A percentile compares a stretch with the other conserved stretches of the same genome.
These are phyloP conservation scores for Lithohypha guttulata DNA, from an alignment of 2,329 filamentous ascomycete species.

Conservation along the genomic window DNA sequence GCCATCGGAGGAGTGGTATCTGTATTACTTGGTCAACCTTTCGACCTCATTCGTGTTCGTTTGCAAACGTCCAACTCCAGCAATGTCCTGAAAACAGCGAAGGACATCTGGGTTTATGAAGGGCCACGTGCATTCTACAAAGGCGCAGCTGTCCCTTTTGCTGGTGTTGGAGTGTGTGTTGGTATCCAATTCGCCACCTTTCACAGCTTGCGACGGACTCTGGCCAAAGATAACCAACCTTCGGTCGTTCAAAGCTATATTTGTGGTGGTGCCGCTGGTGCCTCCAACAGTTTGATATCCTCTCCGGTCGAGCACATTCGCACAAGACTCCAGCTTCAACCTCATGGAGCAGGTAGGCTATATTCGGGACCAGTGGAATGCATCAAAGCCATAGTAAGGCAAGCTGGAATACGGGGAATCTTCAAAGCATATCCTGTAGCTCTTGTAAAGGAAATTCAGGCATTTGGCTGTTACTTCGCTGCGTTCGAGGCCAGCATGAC, in stretches of 20 bases:
- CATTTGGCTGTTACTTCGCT: constrained; percentile 12
- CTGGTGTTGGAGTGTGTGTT: constrained; percentile 1
- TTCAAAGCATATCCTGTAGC: constrained; percentile 12
- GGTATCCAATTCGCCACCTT: constrained; percentile 13
- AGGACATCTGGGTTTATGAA: constrained; percentile 8
- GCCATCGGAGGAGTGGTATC: constrained; percentile 28
- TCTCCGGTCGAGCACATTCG: constrained; percentile 12
- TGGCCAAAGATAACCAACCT: background rate
- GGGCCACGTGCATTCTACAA: constrained; percentile 8
- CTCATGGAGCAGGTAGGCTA: constrained; percentile 3
- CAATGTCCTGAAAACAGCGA: constrained; percentile 7
- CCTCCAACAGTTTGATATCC: constrained; percentile 11
- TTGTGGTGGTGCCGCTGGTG: constrained; percentile 9
- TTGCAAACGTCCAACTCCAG: constrained; percentile 11
- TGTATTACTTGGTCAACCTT: constrained; percentile 29
- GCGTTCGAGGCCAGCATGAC: constrained; percentile 11
- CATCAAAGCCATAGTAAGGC: constrained; percentile 4
- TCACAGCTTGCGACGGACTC: constrained; percentile 6
- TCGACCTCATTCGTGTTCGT: constrained; percentile 11
- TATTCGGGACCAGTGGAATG: constrained; percentile 12
- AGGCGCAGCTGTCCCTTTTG: constrained; percentile 3
- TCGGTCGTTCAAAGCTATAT: constrained; percentile 4
- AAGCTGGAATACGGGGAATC: constrained; percentile 6
- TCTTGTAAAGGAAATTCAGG: constrained; percentile 10
- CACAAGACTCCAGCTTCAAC: constrained; percentile 12